These are phyloP conservation scores for Ophiostoma pallidulum DNA, from an alignment of 2,329 filamentous ascomycete species.

Conservation along the genomic window DNA sequence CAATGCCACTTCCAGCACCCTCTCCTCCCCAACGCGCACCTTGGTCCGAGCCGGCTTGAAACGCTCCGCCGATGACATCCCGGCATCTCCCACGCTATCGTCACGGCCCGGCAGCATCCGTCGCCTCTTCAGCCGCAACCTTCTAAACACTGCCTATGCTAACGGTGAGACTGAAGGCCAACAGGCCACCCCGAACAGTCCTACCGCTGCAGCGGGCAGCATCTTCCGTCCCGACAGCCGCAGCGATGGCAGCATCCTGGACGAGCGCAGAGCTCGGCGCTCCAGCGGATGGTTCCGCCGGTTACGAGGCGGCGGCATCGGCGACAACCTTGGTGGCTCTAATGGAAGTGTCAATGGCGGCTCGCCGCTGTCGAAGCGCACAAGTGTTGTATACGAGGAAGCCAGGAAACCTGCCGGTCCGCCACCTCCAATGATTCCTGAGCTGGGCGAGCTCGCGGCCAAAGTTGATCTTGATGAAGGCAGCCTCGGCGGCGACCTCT, in stretches of 20 bases:
- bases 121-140: slow-evolving; percentile 46
- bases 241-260: slow-evolving; percentile 37
- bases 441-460: slow-evolving; percentile 43
- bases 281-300: slow-evolving; percentile 51
- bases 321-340: slow-evolving; percentile 14
- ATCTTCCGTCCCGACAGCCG: slow-evolving; percentile 40
- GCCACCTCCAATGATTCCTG: slow-evolving; percentile 53
- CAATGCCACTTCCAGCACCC: slow-evolving; percentile 6
- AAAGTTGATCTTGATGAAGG: slow-evolving; percentile 35
- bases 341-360: slow-evolving; percentile 15
- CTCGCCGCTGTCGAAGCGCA: slow-evolving; percentile 27
- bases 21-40: slow-evolving; percentile 19
- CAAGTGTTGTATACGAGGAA: slow-evolving; percentile 35
- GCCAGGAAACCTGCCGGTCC: slow-evolving; percentile 31
- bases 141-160: slow-evolving; percentile 44
- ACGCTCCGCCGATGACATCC: slow-evolving; percentile 40
- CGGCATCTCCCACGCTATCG: slow-evolving; percentile 43
- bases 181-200: slow-evolving; percentile 1
- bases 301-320: slow-evolving; percentile 30
- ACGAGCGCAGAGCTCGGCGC: slow-evolving; percentile 46
- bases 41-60: slow-evolving; percentile 33
- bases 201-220: slow-evolving; percentile 18
- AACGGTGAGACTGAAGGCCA: slow-evolving; percentile 36
- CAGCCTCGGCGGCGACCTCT: slow-evolving; percentile 42
- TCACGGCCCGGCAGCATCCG: slow-evolving; percentile 47